A percentile compares a stretch with the other conserved stretches of the same genome.
Conservation (phyloP, 2,329 filamentous ascomycete genomes). For the Venturia pyrina region DNA sequence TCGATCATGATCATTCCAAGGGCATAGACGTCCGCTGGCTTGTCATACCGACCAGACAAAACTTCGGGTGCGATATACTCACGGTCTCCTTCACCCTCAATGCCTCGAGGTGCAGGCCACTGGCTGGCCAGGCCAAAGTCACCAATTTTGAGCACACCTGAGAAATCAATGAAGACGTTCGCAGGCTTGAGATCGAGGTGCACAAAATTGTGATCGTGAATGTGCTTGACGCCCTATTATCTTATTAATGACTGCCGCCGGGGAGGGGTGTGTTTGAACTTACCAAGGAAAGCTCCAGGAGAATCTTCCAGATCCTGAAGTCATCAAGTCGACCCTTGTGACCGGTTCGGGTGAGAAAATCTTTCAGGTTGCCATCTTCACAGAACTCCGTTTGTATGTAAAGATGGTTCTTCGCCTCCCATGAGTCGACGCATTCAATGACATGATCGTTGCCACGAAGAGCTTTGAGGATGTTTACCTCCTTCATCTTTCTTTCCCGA, state of each 20-base stretch:
- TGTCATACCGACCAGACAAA: slow-evolving; percentile 74
- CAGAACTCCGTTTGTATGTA: slow-evolving; percentile 98
- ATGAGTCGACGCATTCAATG: slow-evolving; percentile 71
- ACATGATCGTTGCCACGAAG: slow-evolving; percentile 76
- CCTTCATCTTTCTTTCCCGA: slow-evolving; percentile 71
- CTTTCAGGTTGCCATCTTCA: slow-evolving; percentile 82
- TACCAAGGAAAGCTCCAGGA: slow-evolving; percentile 77
- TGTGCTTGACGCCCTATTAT: slow-evolving; percentile 69
- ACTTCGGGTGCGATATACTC: slow-evolving; percentile 95
- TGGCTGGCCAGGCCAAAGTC: slow-evolving; percentile 75
- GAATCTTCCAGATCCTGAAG: slow-evolving; percentile 97
- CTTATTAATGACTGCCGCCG: slow-evolving; percentile 21
- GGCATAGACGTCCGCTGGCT: slow-evolving; percentile 87
- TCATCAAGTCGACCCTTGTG: slow-evolving; percentile 82
- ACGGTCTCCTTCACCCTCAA: slow-evolving; percentile 88
- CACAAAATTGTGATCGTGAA: slow-evolving; percentile 79
- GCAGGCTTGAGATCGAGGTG: slow-evolving; percentile 80
- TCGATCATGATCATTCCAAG: slow-evolving; percentile 91
- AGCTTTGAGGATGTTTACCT: slow-evolving; percentile 70
- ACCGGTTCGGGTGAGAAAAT: slow-evolving; percentile 75
- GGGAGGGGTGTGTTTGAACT: slow-evolving; percentile 26
- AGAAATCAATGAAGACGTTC: slow-evolving; percentile 72
- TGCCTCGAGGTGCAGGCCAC: slow-evolving; percentile 65
- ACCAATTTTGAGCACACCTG: slow-evolving; percentile 73
- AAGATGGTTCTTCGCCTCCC: slow-evolving; percentile 75